These are phyloP conservation scores for Fimicolochytrium jonesii DNA, from an alignment of 192 early-diverging fungal genomes.

Conservation along the genomic window DNA sequence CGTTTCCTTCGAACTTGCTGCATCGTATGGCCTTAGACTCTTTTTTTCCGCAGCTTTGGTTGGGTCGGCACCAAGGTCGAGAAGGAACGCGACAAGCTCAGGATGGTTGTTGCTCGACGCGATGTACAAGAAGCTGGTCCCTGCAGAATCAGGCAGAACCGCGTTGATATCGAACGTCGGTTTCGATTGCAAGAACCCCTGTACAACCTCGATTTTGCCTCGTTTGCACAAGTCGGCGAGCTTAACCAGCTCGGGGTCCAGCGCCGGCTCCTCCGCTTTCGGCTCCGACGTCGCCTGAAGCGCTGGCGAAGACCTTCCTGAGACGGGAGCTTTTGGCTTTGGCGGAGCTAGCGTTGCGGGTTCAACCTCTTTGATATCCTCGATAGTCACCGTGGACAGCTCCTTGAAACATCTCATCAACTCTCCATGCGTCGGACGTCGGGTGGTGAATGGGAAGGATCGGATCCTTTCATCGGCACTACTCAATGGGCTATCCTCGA, in stretches of 20 bases:
- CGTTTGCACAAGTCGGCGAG: constrained; percentile 54
- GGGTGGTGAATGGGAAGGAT: constrained; percentile 72
- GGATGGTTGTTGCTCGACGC: constrained; percentile 59
- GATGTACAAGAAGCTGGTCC: constrained; percentile 67
- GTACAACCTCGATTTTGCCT: constrained; percentile 58
- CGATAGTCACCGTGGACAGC: constrained; percentile 54
- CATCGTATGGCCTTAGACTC: constrained; percentile 60
- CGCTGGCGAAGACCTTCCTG: constrained; percentile 15
- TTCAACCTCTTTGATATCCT: constrained; percentile 33
- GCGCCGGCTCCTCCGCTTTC: constrained; percentile 13
- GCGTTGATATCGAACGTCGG: constrained; percentile 31
- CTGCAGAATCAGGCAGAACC: constrained; percentile 27
- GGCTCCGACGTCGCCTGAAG: constrained; percentile 1
- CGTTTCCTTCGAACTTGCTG: constrained; percentile 64
- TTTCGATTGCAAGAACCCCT: constrained; percentile 51
- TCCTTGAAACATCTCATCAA: constrained; percentile 63
- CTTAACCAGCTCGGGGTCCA: constrained; percentile 40
- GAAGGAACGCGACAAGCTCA: constrained; percentile 60
- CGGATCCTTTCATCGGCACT: constrained; percentile 50
- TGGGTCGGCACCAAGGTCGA: constrained; percentile 76
- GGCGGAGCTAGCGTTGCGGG: not conserved
- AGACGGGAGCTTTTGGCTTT: not conserved
- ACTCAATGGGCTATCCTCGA: constrained; percentile 28
- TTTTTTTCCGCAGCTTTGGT: constrained; percentile 33
- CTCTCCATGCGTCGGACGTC: constrained; percentile 71